These are phyloP conservation scores for Aspergillus floridensis DNA, from an alignment of 2,329 filamentous ascomycete genomes.

Conservation along the genomic window DNA sequence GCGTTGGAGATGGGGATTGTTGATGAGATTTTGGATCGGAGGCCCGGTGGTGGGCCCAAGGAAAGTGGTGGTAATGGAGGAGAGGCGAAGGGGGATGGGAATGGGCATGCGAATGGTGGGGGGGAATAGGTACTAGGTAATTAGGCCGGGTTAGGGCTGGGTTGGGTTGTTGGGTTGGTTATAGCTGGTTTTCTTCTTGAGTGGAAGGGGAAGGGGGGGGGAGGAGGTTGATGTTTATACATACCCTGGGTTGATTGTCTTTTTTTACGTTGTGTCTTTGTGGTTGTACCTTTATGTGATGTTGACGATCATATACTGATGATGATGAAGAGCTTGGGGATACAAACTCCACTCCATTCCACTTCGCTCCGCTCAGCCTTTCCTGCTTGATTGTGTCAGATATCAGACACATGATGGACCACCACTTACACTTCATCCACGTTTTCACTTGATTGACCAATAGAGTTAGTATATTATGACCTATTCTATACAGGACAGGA, in stretches of 20 bases:
- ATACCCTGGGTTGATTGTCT: constrained; percentile 5
- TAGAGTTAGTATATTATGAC: neutral
- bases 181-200: no score
- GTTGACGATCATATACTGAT: neutral
- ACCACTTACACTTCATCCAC: no score
- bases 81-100: constrained; percentile 19
- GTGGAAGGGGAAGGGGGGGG: no score
- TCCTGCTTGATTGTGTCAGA: no score
- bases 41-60: constrained; percentile 25
- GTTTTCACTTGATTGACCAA: no score
- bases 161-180: no score
- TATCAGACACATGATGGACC: no score
- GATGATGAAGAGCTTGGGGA: neutral
- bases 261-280: neutral
- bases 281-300: constrained; percentile 13
- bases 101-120: neutral
- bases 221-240: neutral
- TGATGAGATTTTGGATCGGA: constrained; percentile 72
- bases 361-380: no score
- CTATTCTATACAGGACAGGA: neutral
- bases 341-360: neutral
- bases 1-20: constrained; percentile 87
- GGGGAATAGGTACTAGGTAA: neutral
- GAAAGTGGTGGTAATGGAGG: constrained; percentile 23
- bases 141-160: no score